Evolutionary conservation across 306 rosid genomes (phyloP).

Genomic region (Coriaria nepalensis): DNA sequence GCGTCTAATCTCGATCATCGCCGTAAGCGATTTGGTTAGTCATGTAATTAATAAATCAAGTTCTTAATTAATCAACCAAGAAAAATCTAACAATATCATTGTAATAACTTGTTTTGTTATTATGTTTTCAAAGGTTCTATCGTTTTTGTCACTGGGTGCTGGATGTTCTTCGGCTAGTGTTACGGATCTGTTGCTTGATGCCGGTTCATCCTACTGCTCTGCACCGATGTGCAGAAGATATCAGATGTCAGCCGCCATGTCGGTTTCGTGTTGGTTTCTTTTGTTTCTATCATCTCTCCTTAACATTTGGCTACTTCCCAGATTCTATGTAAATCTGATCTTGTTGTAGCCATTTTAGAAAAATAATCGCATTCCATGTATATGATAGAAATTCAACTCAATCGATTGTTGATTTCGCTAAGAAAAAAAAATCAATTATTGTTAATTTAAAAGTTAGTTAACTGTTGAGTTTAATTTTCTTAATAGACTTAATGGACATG

Average conservation of each 20-base stretch:
- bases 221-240: constrained; percentile 51
- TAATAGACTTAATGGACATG: no score
- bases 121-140: constrained; percentile 36
- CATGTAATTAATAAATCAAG: constrained; percentile 4
- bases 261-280: constrained; percentile 84
- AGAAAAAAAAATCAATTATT: no score
- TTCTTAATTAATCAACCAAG: constrained; percentile 6
- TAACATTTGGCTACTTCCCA: constrained; percentile 70
- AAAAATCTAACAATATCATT: constrained; percentile 5
- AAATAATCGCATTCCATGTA: no score
- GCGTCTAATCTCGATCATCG: constrained; percentile 33
- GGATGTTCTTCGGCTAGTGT: constrained; percentile 74
- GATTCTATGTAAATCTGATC: constrained; percentile 20
- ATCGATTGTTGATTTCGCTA: no score
- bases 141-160: constrained; percentile 60
- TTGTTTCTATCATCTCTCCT: constrained; percentile 52
- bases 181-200: constrained; percentile 32
- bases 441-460: no score
- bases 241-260: constrained; percentile 76
- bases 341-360: no score
- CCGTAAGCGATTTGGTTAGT: constrained; percentile 69
- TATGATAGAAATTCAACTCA: no score
- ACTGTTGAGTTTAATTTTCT: no score
- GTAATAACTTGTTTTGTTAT: not conserved
- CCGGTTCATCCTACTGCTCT: constrained; percentile 30